These are phyloP conservation scores for Stachybotrys elegans DNA, from an alignment of 2,329 filamentous ascomycete species.

Conservation along the genomic window DNA sequence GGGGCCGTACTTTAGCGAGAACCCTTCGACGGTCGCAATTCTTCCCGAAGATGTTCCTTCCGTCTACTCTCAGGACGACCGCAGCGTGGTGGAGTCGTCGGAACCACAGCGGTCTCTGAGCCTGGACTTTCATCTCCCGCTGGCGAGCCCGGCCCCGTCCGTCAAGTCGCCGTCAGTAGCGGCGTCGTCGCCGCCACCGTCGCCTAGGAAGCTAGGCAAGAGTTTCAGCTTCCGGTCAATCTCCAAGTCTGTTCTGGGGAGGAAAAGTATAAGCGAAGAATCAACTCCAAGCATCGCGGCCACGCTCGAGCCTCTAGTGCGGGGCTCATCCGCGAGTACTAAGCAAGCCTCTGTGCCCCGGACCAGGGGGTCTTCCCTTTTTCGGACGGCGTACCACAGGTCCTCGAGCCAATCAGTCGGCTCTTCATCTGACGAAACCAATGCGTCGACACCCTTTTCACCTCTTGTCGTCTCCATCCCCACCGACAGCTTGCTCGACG, in stretches of 20 bases:
- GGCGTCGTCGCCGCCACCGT: background rate
- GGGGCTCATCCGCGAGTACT: constrained; percentile 12
- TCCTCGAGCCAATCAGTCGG: constrained; percentile 10
- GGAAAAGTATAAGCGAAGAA: constrained; percentile 19
- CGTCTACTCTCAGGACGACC: background rate
- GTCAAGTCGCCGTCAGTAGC: too few species aligned
- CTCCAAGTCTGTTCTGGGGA: constrained; percentile 14
- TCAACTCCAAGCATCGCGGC: constrained; percentile 8
- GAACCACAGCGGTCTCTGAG: background rate
- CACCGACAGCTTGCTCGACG: constrained; percentile 50
- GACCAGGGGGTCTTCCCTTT: constrained; percentile 15
- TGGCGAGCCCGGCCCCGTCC: background rate
- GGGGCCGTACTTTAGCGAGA: background rate
- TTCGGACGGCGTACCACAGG: constrained; percentile 13
- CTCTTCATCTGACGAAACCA: constrained; percentile 17
- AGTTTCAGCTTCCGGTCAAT: constrained; percentile 21
- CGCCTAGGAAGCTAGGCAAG: constrained; percentile 16
- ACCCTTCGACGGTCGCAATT: background rate
- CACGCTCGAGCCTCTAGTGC: constrained; percentile 17
- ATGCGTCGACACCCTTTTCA: constrained; percentile 36
- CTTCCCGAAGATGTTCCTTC: background rate
- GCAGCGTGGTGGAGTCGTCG: background rate
- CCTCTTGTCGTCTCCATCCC: constrained; percentile 54
- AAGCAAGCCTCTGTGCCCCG: constrained; percentile 1
- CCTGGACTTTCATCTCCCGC: background rate